Percentiles rank a stretch among this genome's conserved stretches.
Evolutionary conservation across 2,329 filamentous ascomycete genomes (phyloP).

Genomic region (Zasmidium cellare): DNA sequence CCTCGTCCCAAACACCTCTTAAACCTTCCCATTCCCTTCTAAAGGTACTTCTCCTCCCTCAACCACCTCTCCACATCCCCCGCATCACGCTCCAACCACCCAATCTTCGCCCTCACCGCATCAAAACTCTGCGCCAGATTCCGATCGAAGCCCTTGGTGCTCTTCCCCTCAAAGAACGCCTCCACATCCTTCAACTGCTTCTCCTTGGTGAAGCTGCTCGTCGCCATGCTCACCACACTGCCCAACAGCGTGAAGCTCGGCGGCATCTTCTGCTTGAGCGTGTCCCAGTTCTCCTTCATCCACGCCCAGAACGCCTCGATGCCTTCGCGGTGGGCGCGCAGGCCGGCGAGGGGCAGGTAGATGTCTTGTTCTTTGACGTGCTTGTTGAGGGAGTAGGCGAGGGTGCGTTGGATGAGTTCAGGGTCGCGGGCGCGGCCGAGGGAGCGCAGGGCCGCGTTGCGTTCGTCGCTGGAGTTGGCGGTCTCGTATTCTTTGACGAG

Average conservation of each 20-base stretch:
- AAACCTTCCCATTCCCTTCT: constrained; percentile 3
- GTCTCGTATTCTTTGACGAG: constrained; percentile 73
- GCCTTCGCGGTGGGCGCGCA: constrained; percentile 75
- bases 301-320: constrained; percentile 79
- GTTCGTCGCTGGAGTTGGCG: constrained; percentile 79
- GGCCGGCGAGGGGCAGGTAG: constrained; percentile 79
- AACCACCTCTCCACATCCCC: constrained; percentile 75
- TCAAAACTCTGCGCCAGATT: constrained; percentile 88
- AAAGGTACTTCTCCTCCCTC: constrained; percentile 63
- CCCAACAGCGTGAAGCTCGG: constrained; percentile 86
- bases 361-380: constrained; percentile 94
- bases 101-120: constrained; percentile 77
- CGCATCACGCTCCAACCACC: constrained; percentile 75
- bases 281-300: constrained; percentile 88
- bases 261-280: constrained; percentile 75
- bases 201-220: constrained; percentile 73
- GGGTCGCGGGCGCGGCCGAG: constrained; percentile 78
- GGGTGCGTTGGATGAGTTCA: constrained; percentile 76
- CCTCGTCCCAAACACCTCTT: not conserved
- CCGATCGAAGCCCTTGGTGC: constrained; percentile 85
- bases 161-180: constrained; percentile 77
- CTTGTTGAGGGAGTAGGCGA: constrained; percentile 71
- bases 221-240: constrained; percentile 78
- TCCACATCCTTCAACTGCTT: constrained; percentile 76
- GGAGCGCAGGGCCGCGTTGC: constrained; percentile 83